These are phyloP conservation scores for Fusarium heterosporum DNA, from an alignment of 2,329 filamentous ascomycete genomes.

Conservation along the genomic window DNA sequence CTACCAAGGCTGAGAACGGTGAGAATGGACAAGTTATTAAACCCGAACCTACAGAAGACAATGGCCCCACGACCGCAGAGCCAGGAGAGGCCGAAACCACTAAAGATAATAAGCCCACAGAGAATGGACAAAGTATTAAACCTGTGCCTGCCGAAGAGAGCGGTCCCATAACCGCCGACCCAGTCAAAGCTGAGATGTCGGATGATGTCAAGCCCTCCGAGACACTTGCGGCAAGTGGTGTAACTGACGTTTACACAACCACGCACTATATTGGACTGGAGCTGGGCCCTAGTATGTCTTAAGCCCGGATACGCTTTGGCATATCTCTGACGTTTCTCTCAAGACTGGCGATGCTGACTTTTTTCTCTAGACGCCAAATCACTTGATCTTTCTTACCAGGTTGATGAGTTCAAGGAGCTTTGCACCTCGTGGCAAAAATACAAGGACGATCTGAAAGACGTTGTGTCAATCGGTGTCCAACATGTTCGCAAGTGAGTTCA, in stretches of 20 bases:
- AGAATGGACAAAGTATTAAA: conserved; percentile 35
- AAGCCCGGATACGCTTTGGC: neutral
- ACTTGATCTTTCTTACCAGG: conserved; percentile 83
- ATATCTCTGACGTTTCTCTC: neutral
- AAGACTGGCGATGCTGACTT: conserved; percentile 48
- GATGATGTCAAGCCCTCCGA: conserved; percentile 21
- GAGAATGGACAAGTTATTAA: conserved; percentile 38
- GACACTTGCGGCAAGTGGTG: conserved; percentile 16
- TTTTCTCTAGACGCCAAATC: conserved; percentile 69
- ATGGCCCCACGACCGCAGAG: neutral
- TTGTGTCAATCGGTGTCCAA: conserved; percentile 77
- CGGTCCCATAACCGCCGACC: conserved; percentile 38
- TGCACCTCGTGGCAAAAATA: conserved; percentile 83
- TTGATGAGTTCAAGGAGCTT: conserved; percentile 86
- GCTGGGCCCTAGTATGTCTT: conserved; percentile 74
- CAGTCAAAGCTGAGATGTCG: conserved; percentile 20
- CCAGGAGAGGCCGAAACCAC: conserved; percentile 50
- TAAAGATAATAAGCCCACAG: conserved; percentile 15
- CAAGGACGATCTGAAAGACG: conserved; percentile 73
- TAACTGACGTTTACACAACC: conserved; percentile 78
- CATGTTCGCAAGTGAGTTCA: conserved; percentile 83
- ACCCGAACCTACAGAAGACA: conserved; percentile 25
- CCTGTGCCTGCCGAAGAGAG: conserved; percentile 48
- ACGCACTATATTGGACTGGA: conserved; percentile 95
- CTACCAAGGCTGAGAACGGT: conserved; percentile 54